Evolutionary conservation across 768 basidiomycete genomes (phyloP).

Genomic region (Suillus decipiens): DNA sequence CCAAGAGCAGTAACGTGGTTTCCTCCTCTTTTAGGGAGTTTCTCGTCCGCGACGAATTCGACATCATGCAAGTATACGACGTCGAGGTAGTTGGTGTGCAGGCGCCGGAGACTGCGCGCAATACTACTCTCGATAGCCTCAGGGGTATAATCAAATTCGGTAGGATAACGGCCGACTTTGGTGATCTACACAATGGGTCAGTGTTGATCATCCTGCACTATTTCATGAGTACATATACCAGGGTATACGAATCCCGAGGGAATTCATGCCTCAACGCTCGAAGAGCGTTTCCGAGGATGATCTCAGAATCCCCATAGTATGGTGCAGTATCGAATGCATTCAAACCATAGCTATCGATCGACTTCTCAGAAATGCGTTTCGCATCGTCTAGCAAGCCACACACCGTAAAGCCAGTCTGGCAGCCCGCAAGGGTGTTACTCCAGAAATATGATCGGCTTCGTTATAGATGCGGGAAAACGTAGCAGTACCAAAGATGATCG

Average conservation of each 20-base stretch:
- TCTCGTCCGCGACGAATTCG: slow-evolving; percentile 66
- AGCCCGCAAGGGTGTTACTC: slow-evolving; percentile 60
- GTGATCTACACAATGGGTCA: slow-evolving; percentile 56
- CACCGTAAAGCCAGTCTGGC: slow-evolving; percentile 79
- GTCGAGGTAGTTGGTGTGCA: slow-evolving; percentile 80
- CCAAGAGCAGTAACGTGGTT: slow-evolving; percentile 57
- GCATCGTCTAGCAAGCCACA: slow-evolving; percentile 10
- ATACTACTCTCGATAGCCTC: slow-evolving; percentile 65
- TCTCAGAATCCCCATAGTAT: slow-evolving; percentile 81
- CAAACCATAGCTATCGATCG: slow-evolving; percentile 68
- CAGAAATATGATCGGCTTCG: slow-evolving; percentile 53
- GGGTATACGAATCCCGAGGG: slow-evolving; percentile 74
- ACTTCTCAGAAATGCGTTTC: not conserved
- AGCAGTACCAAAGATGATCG: slow-evolving; percentile 72
- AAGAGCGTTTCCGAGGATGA: slow-evolving; percentile 68
- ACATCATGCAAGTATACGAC: slow-evolving; percentile 83
- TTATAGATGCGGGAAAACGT: slow-evolving; percentile 72
- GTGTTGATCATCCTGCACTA: not conserved
- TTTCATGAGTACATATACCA: slow-evolving; percentile 43
- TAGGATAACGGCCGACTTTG: slow-evolving; percentile 76
- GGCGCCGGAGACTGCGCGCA: slow-evolving; percentile 60
- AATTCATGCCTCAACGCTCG: slow-evolving; percentile 63
- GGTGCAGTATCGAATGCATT: slow-evolving; percentile 80
- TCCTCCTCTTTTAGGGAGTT: slow-evolving; percentile 52
- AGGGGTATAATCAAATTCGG: slow-evolving; percentile 76